These are phyloP conservation scores for Neocucurbitaria cava DNA, from an alignment of 2,329 filamentous ascomycete species.

Conservation along the genomic window DNA sequence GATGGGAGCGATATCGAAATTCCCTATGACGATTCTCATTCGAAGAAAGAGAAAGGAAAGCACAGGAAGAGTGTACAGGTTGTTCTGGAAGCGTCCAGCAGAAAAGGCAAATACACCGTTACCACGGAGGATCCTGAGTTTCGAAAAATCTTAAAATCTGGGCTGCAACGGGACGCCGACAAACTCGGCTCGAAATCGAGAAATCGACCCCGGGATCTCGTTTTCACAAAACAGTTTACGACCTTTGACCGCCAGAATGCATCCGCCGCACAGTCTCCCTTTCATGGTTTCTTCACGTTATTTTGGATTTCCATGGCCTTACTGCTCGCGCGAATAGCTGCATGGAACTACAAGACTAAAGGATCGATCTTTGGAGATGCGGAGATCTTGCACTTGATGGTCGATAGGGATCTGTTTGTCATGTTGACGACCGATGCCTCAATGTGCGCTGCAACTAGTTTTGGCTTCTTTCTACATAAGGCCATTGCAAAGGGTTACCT, in stretches of 20 bases:
- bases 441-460: conserved; percentile 70
- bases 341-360: conserved; percentile 71
- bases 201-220: conserved; percentile 60
- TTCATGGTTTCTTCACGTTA: conserved; percentile 80
- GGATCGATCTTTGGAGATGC: conserved; percentile 74
- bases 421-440: conserved; percentile 69
- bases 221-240: conserved; percentile 76
- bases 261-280: conserved; percentile 69
- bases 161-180: conserved; percentile 52
- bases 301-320: conserved; percentile 77
- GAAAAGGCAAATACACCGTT: conserved; percentile 56
- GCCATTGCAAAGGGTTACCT: conserved; percentile 65
- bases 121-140: conserved; percentile 59
- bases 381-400: conserved; percentile 76
- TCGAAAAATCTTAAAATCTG: conserved; percentile 53
- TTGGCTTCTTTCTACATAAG: conserved; percentile 71
- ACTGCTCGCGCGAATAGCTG: conserved; percentile 70
- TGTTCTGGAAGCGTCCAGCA: conserved; percentile 54
- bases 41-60: conserved; percentile 14
- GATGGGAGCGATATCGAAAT: conserved; percentile 28
- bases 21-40: conserved; percentile 4
- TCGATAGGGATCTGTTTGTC: conserved; percentile 59
- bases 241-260: conserved; percentile 77
- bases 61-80: conserved; percentile 54
- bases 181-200: conserved; percentile 45